A percentile compares a stretch with the other conserved stretches of the same genome.
Conservation (phyloP, 1,284 basidiomycete genomes). For the Xerocomus minutiporus region DNA sequence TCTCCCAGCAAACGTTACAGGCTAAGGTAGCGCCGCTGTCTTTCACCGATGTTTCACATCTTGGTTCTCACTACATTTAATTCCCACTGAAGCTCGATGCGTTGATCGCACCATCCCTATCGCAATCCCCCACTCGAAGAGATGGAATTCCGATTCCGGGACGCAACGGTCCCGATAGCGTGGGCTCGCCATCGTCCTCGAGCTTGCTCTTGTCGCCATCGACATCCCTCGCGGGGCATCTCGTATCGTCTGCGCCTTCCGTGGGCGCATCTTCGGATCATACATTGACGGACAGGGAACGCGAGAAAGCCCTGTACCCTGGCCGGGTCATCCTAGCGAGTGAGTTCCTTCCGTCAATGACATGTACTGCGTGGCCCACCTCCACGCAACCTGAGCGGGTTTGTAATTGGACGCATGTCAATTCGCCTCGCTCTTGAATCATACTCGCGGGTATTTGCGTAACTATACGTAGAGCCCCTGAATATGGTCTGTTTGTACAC, state of each 20-base stretch:
- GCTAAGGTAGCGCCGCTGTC: constrained; percentile 50
- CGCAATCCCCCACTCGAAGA: constrained; percentile 18
- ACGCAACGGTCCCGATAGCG: constrained; percentile 10
- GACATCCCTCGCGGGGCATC: constrained; percentile 21
- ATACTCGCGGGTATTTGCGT: constrained; percentile 4
- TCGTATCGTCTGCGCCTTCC: constrained; percentile 31
- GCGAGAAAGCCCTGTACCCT: constrained; percentile 72
- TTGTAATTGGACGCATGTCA: constrained; percentile 4
- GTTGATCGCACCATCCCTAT: constrained; percentile 29
- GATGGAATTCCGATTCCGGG: constrained; percentile 25
- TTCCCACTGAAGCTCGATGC: constrained; percentile 35
- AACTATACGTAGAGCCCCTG: constrained; percentile 7
- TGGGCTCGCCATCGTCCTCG: constrained; percentile 22
- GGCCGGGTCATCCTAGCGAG: constrained; percentile 78
- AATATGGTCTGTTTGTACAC: neutral
- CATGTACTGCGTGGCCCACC: neutral
- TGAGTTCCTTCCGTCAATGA: constrained; percentile 35
- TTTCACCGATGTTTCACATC: constrained; percentile 1
- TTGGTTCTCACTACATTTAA: constrained; percentile 1
- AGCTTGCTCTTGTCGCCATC: constrained; percentile 25
- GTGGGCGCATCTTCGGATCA: constrained; percentile 21
- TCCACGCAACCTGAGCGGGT: neutral
- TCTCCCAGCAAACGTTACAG: constrained; percentile 68
- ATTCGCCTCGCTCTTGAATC: constrained; percentile 15
- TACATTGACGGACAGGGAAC: constrained; percentile 51